Evolutionary conservation across 306 rosid genomes (phyloP).

Genomic region (Prinsepia uniflora): DNA sequence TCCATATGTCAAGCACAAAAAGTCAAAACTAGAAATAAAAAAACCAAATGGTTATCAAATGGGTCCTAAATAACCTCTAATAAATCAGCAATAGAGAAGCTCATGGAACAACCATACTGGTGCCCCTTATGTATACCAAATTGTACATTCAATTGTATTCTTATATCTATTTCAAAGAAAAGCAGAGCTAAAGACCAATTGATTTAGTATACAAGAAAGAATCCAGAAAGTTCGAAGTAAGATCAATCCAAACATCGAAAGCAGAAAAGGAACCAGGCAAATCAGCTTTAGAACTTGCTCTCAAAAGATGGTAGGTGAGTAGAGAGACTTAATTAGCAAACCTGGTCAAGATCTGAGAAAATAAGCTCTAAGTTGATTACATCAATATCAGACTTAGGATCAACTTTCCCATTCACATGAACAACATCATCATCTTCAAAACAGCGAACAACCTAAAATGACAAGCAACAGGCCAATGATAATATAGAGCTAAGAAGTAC

Average conservation of each 20-base stretch:
- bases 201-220: not conserved
- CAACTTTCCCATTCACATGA: conserved; percentile 90
- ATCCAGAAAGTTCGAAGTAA: not conserved
- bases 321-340: conserved; percentile 35
- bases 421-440: conserved; percentile 92
- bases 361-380: conserved; percentile 94
- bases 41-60: too few species aligned
- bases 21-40: too few species aligned
- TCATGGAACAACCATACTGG: not conserved
- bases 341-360: conserved; percentile 96
- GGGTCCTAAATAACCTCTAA: not conserved
- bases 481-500: conserved; percentile 17
- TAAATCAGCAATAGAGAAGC: not conserved
- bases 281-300: conserved; percentile 9
- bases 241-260: not conserved
- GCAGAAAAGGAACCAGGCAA: not conserved
- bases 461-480: conserved; percentile 21
- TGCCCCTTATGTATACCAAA: not conserved
- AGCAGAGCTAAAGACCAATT: not conserved
- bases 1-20: too few species aligned
- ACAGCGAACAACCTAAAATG: conserved; percentile 75
- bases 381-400: conserved; percentile 86
- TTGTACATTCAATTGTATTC: not conserved
- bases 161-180: not conserved
- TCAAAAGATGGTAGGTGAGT: conserved; percentile 2